phyloP scores from a whole-genome alignment of 1,284 basidiomycete species.

The Cutaneotrichosporon daszewskae region DNA sequence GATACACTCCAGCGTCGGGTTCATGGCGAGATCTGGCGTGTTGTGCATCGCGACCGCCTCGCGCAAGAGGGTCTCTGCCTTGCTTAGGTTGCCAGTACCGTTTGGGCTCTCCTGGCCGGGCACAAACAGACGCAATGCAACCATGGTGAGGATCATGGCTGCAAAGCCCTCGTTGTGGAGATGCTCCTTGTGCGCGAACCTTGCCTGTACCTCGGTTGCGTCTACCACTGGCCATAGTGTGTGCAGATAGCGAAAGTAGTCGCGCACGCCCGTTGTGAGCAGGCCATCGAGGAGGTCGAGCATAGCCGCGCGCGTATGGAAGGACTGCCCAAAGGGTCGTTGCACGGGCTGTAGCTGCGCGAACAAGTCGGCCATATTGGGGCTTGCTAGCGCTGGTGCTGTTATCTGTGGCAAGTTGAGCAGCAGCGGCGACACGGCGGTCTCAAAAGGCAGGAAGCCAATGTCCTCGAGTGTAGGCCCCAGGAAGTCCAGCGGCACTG shows the following conservation, averaged over 20 bases:
- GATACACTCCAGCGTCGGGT: neutral
- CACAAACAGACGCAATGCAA: neutral
- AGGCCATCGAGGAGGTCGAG: neutral
- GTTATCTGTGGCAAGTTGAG: neutral
- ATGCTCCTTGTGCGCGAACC: constrained; percentile 1
- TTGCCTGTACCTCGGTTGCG: neutral
- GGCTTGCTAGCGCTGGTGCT: too few species aligned
- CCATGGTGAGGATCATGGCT: neutral
- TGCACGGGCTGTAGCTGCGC: neutral
- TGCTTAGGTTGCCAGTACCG: neutral
- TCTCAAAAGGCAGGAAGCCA: neutral
- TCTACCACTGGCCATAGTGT: constrained; percentile 1
- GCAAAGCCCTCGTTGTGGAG: constrained; percentile 1
- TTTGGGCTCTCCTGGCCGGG: neutral
- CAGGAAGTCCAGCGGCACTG: too few species aligned
- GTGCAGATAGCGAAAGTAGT: constrained; percentile 1
- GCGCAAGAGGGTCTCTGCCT: neutral
- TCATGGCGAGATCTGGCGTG: neutral
- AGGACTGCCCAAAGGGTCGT: constrained; percentile 1
- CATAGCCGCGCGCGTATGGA: neutral
- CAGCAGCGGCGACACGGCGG: too few species aligned
- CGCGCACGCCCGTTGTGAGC: neutral
- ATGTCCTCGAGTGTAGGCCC: neutral
- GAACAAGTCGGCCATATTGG: neutral
- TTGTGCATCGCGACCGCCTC: constrained; percentile 3